Evolutionary conservation across 495 filamentous ascomycete genomes (phyloP).

Genomic region (Lindgomyces ingoldianus): DNA sequence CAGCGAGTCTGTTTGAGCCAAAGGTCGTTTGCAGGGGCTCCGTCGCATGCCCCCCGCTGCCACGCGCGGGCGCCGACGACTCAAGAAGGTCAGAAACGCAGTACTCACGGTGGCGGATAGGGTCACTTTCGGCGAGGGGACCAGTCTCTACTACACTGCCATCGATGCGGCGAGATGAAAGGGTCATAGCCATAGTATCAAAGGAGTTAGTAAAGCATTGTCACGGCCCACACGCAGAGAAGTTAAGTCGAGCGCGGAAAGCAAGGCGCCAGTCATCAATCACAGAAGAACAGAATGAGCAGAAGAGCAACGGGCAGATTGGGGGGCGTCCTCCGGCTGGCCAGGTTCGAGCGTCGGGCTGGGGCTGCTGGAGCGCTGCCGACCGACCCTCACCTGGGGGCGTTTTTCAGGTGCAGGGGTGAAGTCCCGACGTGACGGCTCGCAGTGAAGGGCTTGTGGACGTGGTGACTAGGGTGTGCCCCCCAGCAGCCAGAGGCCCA

Average conservation of each 20-base stretch:
- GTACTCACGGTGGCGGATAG: background rate
- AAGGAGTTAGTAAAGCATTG: too few species aligned
- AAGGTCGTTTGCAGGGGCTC: background rate
- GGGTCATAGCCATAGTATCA: too few species aligned
- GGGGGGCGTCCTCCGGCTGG: background rate
- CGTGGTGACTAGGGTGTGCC: background rate
- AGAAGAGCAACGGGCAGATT: too few species aligned
- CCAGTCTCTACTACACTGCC: too few species aligned
- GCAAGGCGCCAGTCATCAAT: too few species aligned
- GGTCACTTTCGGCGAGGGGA: background rate
- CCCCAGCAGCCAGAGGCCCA: background rate
- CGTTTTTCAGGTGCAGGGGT: background rate
- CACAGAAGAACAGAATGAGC: too few species aligned
- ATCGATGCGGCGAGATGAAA: too few species aligned
- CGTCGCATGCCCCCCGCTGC: constrained; percentile 5
- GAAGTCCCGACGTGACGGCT: background rate
- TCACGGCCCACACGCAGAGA: too few species aligned
- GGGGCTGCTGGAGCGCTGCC: background rate
- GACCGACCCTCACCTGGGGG: background rate
- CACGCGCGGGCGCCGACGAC: constrained; percentile 14
- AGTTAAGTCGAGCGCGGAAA: too few species aligned
- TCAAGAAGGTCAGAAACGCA: background rate
- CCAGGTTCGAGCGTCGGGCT: background rate
- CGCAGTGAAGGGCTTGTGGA: background rate
- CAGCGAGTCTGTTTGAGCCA: constrained; percentile 18